These are phyloP conservation scores for Coemansia sp. DNA, from an alignment of 192 early-diverging fungal species.

Conservation along the genomic window DNA sequence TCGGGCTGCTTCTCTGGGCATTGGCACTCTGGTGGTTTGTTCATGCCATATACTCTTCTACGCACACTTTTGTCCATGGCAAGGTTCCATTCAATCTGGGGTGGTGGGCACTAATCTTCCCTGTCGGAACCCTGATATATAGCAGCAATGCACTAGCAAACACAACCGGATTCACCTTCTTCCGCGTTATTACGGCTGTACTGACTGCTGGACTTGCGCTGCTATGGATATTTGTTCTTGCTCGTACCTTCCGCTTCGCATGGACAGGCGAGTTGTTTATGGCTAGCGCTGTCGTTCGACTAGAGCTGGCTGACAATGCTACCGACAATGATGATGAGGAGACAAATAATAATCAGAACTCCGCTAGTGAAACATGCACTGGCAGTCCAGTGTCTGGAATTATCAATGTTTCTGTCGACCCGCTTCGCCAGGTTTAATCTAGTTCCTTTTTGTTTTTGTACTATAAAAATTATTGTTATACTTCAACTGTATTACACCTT, in stretches of 20 bases:
- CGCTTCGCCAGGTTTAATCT: too few relatives aligned
- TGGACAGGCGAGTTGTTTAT: constrained; percentile 50
- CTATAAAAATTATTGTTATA: not conserved
- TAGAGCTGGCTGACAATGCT: constrained; percentile 4
- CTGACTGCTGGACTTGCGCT: constrained; percentile 31
- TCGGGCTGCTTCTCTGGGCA: constrained; percentile 50
- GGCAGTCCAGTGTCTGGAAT: too few relatives aligned
- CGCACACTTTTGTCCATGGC: constrained; percentile 21
- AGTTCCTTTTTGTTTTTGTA: too few relatives aligned
- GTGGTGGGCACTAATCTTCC: constrained; percentile 61
- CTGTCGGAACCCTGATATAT: constrained; percentile 42
- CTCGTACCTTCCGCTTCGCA: constrained; percentile 32
- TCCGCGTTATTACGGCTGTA: constrained; percentile 36
- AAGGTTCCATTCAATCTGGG: constrained; percentile 55
- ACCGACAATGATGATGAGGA: not conserved
- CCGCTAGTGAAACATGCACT: not conserved
- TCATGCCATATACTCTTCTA: constrained; percentile 42
- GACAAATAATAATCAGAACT: not conserved
- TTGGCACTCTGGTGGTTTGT: constrained; percentile 50
- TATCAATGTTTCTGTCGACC: too few relatives aligned
- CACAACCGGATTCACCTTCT: constrained; percentile 26
- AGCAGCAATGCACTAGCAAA: constrained; percentile 24
- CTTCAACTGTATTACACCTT: not conserved
- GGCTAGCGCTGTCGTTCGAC: constrained; percentile 14
- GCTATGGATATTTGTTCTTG: constrained; percentile 32